Conservation (phyloP, 495 filamentous ascomycete genomes). For the Penicillium psychrofluorescens region DNA sequence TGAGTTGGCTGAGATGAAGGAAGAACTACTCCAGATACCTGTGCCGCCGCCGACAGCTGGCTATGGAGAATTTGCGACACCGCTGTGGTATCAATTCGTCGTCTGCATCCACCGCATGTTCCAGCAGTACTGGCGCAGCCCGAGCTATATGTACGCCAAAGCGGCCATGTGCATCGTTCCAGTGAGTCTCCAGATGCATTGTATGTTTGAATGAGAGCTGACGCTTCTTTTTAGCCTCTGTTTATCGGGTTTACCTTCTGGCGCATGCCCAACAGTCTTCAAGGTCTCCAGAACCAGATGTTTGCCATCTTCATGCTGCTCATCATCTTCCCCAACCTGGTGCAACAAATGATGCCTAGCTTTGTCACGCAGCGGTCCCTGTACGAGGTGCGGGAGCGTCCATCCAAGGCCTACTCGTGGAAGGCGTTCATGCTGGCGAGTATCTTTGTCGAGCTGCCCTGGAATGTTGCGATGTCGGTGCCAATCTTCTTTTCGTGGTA, state of each 20-base stretch:
- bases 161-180: constrained; percentile 41
- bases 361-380: constrained; percentile 71
- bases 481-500: constrained; percentile 72
- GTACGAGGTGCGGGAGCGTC: constrained; percentile 81
- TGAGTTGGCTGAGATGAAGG: constrained; percentile 61
- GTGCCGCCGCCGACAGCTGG: constrained; percentile 29
- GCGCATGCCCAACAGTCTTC: constrained; percentile 57
- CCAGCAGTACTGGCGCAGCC: constrained; percentile 86
- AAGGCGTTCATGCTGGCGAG: constrained; percentile 74
- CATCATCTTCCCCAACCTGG: constrained; percentile 66
- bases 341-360: constrained; percentile 80
- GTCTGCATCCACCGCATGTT: constrained; percentile 57
- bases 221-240: constrained; percentile 48
- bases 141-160: constrained; percentile 78
- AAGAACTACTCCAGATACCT: constrained; percentile 31
- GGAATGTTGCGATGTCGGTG: constrained; percentile 63
- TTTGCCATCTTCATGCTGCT: constrained; percentile 81
- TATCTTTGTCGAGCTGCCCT: constrained; percentile 68
- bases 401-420: constrained; percentile 78
- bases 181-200: constrained; percentile 9
- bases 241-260: constrained; percentile 91
- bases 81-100: constrained; percentile 39
- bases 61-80: constrained; percentile 45
- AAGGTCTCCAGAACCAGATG: constrained; percentile 83
- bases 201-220: neutral